Evolutionary conservation across 139 green algal genomes (phyloP).

Genomic region (Edaphochlamys debaryana): DNA sequence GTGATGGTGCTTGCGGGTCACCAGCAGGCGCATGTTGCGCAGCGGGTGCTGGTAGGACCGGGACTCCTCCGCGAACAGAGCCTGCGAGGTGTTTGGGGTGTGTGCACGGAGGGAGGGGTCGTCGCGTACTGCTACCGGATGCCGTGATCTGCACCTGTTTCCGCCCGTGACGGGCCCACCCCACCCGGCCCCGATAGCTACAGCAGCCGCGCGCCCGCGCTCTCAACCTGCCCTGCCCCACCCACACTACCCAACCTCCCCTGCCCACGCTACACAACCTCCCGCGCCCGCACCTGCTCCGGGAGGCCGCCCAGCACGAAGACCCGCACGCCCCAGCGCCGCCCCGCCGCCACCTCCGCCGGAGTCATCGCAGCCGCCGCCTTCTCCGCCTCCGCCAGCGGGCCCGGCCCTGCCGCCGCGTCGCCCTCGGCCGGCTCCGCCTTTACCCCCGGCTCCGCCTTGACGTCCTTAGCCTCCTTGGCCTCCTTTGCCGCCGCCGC

Average conservation of each 20-base stretch:
- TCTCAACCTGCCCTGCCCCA: too few relatives aligned
- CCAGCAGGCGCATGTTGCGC: constrained; percentile 55
- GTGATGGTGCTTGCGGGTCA: constrained; percentile 40
- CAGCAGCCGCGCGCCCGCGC: too few relatives aligned
- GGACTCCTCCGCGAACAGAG: constrained; percentile 25
- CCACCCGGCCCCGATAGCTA: too few relatives aligned
- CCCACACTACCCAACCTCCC: too few relatives aligned
- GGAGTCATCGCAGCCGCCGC: not conserved
- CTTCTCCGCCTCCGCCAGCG: not conserved
- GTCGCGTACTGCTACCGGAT: not conserved
- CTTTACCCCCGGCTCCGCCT: too few relatives aligned
- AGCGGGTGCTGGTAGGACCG: constrained; percentile 48
- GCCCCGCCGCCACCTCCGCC: constrained; percentile 29
- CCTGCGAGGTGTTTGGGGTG: not conserved
- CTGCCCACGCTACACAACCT: too few relatives aligned
- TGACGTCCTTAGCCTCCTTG: too few relatives aligned
- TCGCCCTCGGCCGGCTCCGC: too few relatives aligned
- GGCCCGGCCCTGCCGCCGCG: too few relatives aligned
- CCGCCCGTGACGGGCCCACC: too few relatives aligned
- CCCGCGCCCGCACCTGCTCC: constrained; percentile 2
- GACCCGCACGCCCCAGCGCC: constrained; percentile 54
- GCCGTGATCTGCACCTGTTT: too few relatives aligned
- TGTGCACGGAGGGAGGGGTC: not conserved
- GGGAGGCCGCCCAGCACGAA: constrained; percentile 53
- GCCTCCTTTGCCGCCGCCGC: too few relatives aligned